Percentiles rank a stretch among this genome's conserved stretches.
Conservation (phyloP, 2,329 filamentous ascomycete species). For the Tolypocladium ovalisporum region DNA sequence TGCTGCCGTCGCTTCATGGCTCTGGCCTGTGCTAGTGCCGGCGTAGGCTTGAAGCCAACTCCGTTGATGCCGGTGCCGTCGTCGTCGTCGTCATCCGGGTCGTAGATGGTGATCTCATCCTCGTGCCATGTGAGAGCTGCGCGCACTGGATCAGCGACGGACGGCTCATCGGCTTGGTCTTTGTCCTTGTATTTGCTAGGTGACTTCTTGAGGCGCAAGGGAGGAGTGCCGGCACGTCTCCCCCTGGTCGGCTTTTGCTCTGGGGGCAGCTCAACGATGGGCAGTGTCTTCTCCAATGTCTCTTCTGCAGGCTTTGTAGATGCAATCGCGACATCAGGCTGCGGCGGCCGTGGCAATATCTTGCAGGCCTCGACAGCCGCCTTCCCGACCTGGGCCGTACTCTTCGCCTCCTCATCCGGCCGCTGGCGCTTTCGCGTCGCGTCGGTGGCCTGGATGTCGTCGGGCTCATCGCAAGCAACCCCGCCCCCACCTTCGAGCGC, state of each 20-base stretch:
- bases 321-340: background rate
- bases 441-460: constrained; percentile 18
- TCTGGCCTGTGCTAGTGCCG: constrained; percentile 47
- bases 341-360: background rate
- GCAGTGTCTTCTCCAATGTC: constrained; percentile 8
- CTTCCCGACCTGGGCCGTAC: background rate
- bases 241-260: constrained; percentile 26
- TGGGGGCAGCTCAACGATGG: constrained; percentile 26
- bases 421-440: constrained; percentile 4
- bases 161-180: constrained; percentile 20
- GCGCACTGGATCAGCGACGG: constrained; percentile 40
- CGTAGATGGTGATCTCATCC: constrained; percentile 57
- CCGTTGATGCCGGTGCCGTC: constrained; percentile 58
- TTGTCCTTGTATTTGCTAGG: constrained; percentile 7
- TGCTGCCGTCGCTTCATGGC: constrained; percentile 47
- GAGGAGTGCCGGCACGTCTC: constrained; percentile 27
- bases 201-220: constrained; percentile 17
- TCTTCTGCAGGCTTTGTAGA: background rate
- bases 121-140: constrained; percentile 57
- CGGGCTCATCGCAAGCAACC: constrained; percentile 19
- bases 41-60: constrained; percentile 54
- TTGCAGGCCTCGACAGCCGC: background rate
- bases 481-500: constrained; percentile 36
- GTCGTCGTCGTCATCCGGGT: constrained; percentile 53
- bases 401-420: constrained; percentile 9